phyloP scores from a whole-genome alignment of 2,329 filamentous ascomycete species.

The Tympanopsis confertula region DNA sequence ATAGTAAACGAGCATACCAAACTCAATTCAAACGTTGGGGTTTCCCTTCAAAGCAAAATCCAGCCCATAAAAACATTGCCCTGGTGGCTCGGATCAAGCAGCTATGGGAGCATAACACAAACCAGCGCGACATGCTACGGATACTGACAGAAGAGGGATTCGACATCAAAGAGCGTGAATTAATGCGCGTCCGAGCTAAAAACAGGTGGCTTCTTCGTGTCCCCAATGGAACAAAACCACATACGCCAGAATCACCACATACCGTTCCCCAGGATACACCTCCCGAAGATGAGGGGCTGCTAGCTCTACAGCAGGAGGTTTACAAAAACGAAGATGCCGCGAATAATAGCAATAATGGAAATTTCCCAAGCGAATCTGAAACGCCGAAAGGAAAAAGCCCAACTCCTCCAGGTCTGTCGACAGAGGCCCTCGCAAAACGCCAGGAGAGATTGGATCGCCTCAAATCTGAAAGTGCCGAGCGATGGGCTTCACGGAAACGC shows the following conservation, averaged over 20 bases:
- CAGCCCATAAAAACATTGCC: slow-evolving; percentile 55
- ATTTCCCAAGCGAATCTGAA: slow-evolving; percentile 1
- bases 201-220: slow-evolving; percentile 58
- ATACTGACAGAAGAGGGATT: slow-evolving; percentile 63
- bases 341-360: slow-evolving; percentile 16
- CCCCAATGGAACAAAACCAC: slow-evolving; percentile 41
- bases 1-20: slow-evolving; percentile 66
- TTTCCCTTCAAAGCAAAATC: slow-evolving; percentile 65
- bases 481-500: slow-evolving; percentile 52
- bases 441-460: slow-evolving; percentile 39
- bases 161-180: slow-evolving; percentile 57
- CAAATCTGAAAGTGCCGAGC: slow-evolving; percentile 47
- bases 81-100: slow-evolving; percentile 62
- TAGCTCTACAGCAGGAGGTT: slow-evolving; percentile 23
- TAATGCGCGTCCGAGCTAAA: slow-evolving; percentile 57
- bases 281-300: slow-evolving; percentile 20
- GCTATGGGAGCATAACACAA: slow-evolving; percentile 66
- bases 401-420: slow-evolving; percentile 20
- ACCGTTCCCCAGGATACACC: slow-evolving; percentile 5
- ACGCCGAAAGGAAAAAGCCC: slow-evolving; percentile 6
- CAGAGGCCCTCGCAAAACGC: slow-evolving; percentile 36
- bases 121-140: slow-evolving; percentile 62
- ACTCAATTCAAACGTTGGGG: slow-evolving; percentile 68
- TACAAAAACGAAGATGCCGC: slow-evolving; percentile 17
- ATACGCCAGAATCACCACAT: not conserved